phyloP scores from a whole-genome alignment of 1,284 basidiomycete genomes.

The Ganoderma lucidum region DNA sequence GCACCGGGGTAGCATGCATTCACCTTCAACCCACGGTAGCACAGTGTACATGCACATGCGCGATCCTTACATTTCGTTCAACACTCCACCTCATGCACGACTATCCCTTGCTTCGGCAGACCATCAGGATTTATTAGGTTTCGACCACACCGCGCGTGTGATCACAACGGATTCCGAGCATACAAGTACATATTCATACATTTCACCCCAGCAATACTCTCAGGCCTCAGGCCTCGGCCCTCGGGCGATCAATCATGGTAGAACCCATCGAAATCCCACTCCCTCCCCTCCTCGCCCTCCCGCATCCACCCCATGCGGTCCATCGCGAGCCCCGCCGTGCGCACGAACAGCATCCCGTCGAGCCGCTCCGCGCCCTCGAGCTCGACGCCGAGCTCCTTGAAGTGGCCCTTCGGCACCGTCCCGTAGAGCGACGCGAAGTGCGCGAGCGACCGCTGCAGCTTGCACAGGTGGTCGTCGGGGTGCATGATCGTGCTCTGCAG shows the following conservation, averaged over 20 bases:
- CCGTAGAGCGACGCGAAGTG: conserved; percentile 63
- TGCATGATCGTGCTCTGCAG: conserved; percentile 57
- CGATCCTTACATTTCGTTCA: too few relatives aligned
- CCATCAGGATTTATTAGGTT: too few relatives aligned
- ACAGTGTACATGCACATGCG: too few relatives aligned
- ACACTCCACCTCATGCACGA: too few relatives aligned
- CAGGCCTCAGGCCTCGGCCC: not conserved
- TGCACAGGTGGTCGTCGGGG: conserved; percentile 70
- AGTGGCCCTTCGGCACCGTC: conserved; percentile 45
- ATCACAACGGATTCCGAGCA: too few relatives aligned
- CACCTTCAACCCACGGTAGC: too few relatives aligned
- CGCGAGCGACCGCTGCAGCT: conserved; percentile 63
- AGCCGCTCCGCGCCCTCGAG: conserved; percentile 56
- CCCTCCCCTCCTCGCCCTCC: conserved; percentile 49
- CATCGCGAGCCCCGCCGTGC: conserved; percentile 58
- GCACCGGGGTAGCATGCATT: too few relatives aligned
- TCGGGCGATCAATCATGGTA: conserved; percentile 13
- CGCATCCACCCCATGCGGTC: conserved; percentile 59
- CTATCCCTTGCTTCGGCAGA: too few relatives aligned
- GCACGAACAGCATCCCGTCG: conserved; percentile 68
- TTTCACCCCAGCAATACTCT: not conserved
- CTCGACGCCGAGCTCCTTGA: conserved; percentile 38
- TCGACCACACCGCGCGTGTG: too few relatives aligned
- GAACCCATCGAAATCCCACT: conserved; percentile 42
- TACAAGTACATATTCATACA: too few relatives aligned